phyloP scores from a whole-genome alignment of 192 early-diverging fungal genomes.

The Entophlyctis helioformis region DNA sequence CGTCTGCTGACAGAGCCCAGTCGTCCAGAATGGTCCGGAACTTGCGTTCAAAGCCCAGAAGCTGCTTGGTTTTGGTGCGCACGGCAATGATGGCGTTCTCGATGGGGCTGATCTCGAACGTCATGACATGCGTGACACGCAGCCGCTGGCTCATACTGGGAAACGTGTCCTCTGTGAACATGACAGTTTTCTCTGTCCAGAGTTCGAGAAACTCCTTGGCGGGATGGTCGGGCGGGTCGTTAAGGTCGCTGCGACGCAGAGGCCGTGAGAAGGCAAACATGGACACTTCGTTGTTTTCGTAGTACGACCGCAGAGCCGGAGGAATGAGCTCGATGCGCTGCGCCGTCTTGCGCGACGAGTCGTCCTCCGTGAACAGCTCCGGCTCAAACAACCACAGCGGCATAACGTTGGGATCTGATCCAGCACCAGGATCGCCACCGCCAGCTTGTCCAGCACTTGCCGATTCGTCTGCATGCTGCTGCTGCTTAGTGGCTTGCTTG shows the following conservation, averaged over 20 bases:
- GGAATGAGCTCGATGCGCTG: slow-evolving; percentile 18
- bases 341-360: slow-evolving; percentile 2
- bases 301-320: slow-evolving; percentile 43
- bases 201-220: slow-evolving; percentile 58
- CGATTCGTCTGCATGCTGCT: too few species aligned
- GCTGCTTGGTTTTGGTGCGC: slow-evolving; percentile 52
- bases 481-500: too few species aligned
- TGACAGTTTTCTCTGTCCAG: slow-evolving; percentile 63
- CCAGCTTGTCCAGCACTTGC: neutral
- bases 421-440: neutral
- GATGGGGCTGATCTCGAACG: slow-evolving; percentile 56
- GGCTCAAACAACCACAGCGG: slow-evolving; percentile 27
- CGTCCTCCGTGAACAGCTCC: slow-evolving; percentile 20
- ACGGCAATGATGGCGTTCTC: slow-evolving; percentile 65
- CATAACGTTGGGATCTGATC: neutral
- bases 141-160: slow-evolving; percentile 48
- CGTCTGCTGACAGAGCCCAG: too few species aligned
- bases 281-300: slow-evolving; percentile 49
- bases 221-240: slow-evolving; percentile 21
- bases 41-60: slow-evolving; percentile 36
- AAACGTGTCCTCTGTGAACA: slow-evolving; percentile 53
- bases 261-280: slow-evolving; percentile 58
- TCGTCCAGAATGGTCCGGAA: slow-evolving; percentile 7
- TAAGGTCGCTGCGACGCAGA: slow-evolving; percentile 23
- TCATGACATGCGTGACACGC: slow-evolving; percentile 35